Conservation (phyloP, 2,329 filamentous ascomycete genomes). For the Sporothrix dimorphospora region DNA sequence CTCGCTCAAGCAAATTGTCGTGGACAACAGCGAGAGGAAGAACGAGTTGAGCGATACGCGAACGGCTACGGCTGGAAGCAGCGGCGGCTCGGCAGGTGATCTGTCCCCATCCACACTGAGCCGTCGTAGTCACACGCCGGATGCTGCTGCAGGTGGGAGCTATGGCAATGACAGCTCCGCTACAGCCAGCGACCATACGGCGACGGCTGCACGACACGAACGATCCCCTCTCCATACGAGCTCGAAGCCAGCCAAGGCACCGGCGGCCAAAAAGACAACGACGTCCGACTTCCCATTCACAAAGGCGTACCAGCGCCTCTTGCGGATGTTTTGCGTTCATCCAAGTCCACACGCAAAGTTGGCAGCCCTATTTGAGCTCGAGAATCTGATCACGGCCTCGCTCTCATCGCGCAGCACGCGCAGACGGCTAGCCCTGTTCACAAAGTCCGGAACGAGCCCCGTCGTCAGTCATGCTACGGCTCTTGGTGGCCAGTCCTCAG, state of each 20-base stretch:
- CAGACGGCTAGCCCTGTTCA: conserved; percentile 44
- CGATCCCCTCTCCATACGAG: not conserved
- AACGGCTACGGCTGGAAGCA: not conserved
- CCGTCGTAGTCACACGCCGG: conserved; percentile 40
- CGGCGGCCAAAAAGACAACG: conserved; percentile 30
- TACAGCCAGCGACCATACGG: conserved; percentile 40
- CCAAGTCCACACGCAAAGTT: conserved; percentile 88
- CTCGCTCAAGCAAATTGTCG: conserved; percentile 53
- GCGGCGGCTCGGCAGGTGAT: conserved; percentile 48
- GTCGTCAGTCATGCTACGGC: conserved; percentile 24
- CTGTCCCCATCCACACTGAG: conserved; percentile 36
- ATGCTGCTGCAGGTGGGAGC: conserved; percentile 41
- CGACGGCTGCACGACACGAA: conserved; percentile 22
- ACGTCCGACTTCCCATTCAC: conserved; percentile 73
- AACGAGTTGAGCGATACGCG: conserved; percentile 56
- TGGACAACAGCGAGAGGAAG: conserved; percentile 71
- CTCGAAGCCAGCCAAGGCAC: conserved; percentile 34
- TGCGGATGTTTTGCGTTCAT: conserved; percentile 86
- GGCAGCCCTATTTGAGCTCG: conserved; percentile 78
- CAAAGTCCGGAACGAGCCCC: conserved; percentile 34
- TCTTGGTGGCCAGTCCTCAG: not conserved
- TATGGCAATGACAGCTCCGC: conserved; percentile 49
- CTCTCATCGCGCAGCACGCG: conserved; percentile 59
- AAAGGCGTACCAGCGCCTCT: conserved; percentile 75
- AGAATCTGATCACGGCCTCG: conserved; percentile 78